These are phyloP conservation scores for Antitrichia curtipendula DNA, from an alignment of 225 moss, liverwort and hornwort genomes.

Conservation along the genomic window DNA sequence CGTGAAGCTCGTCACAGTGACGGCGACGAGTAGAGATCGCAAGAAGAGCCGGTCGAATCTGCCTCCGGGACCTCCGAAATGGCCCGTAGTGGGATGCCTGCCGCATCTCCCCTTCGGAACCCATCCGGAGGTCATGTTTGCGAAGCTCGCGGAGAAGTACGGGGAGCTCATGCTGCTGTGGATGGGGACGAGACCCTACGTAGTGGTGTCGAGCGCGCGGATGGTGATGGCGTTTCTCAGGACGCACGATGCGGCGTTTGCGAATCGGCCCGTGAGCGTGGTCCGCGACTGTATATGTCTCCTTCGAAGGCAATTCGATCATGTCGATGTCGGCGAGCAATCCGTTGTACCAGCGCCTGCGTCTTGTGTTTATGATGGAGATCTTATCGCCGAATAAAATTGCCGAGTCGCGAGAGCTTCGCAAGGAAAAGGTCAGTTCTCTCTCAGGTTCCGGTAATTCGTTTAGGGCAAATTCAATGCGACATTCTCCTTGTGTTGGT, in stretches of 20 bases:
- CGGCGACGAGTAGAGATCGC: background rate
- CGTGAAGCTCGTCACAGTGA: background rate
- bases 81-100: constrained; percentile 30
- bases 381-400: no score
- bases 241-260: background rate
- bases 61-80: constrained; percentile 34
- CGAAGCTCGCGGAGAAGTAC: constrained; percentile 18
- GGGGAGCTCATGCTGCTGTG: constrained; percentile 29
- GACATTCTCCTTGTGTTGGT: no score
- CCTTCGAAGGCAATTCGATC: no score
- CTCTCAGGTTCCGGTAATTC: no score
- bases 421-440: no score
- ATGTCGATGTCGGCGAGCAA: no score
- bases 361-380: no score
- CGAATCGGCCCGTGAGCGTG: no score
- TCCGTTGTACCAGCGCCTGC: no score
- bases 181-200: constrained; percentile 28
- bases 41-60: background rate
- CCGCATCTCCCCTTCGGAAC: background rate
- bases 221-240: constrained; percentile 40
- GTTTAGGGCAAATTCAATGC: no score
- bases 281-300: no score
- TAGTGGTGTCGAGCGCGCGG: constrained; percentile 29
- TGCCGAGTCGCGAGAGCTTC: no score
- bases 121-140: constrained; percentile 24